These are phyloP conservation scores for Lophium mytilinum DNA, from an alignment of 495 filamentous ascomycete species.

Conservation along the genomic window DNA sequence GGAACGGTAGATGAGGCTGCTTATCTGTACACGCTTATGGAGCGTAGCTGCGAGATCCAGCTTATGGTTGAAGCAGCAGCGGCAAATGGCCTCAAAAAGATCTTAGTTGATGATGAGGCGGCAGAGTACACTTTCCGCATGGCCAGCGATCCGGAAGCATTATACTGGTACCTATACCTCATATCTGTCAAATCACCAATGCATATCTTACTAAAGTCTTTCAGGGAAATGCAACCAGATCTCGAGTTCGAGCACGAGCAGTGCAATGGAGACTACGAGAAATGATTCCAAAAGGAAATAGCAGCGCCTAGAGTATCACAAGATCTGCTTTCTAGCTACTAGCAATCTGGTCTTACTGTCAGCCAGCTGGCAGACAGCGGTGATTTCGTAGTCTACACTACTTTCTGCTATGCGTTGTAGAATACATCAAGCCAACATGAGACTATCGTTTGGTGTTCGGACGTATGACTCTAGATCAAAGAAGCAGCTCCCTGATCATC, in stretches of 20 bases:
- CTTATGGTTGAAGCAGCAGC: slow-evolving; percentile 35
- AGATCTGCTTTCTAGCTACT: no score
- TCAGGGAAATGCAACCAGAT: slow-evolving; percentile 37
- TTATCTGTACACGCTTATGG: slow-evolving; percentile 36
- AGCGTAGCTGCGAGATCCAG: slow-evolving; percentile 35
- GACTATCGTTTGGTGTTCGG: no score
- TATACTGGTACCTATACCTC: slow-evolving; percentile 21
- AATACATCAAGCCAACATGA: no score
- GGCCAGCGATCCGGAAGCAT: slow-evolving; percentile 31
- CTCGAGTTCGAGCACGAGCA: slow-evolving; percentile 33
- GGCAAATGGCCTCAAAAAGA: slow-evolving; percentile 33
- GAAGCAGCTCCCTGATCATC: no score
- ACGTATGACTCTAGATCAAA: no score
- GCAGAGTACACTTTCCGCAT: slow-evolving; percentile 35
- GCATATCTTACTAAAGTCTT: neutral
- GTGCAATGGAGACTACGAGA: slow-evolving; percentile 20
- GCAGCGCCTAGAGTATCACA: no score
- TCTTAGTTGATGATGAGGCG: slow-evolving; percentile 30
- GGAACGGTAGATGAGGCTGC: slow-evolving; percentile 37
- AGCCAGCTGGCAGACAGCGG: no score
- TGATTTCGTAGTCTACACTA: no score
- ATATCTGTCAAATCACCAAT: neutral
- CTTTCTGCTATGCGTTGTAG: no score
- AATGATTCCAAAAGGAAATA: neutral
- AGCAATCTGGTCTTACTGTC: no score